Conservation (phyloP, 2,329 filamentous ascomycete genomes). For the Ilyonectria mors-panacis region DNA sequence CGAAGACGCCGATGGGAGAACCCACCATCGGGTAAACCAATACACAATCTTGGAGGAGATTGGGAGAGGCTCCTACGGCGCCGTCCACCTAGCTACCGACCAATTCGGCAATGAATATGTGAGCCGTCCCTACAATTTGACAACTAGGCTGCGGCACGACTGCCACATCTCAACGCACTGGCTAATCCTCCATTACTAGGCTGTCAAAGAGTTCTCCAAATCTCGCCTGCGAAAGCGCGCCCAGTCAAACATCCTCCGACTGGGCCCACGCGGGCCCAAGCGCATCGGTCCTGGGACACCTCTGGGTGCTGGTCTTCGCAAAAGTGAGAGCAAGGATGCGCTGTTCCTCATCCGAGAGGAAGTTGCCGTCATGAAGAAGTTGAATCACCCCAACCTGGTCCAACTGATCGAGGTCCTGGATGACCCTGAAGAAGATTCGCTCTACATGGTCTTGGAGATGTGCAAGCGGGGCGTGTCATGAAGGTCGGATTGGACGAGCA, state of each 20-base stretch:
- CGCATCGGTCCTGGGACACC: slow-evolving; percentile 46
- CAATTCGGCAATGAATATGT: slow-evolving; percentile 96
- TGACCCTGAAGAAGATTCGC: slow-evolving; percentile 93
- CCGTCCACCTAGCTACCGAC: slow-evolving; percentile 91
- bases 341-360: slow-evolving; percentile 94
- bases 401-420: slow-evolving; percentile 94
- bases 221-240: slow-evolving; percentile 88
- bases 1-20: slow-evolving; percentile 84
- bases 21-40: slow-evolving; percentile 92
- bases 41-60: slow-evolving; percentile 96
- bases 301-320: slow-evolving; percentile 48
- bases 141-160: neutral
- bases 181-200: slow-evolving; percentile 66
- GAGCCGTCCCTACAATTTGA: slow-evolving; percentile 55
- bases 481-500: slow-evolving; percentile 90
- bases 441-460: slow-evolving; percentile 99
- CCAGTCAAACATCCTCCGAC: slow-evolving; percentile 86
- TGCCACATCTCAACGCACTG: slow-evolving; percentile 1
- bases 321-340: slow-evolving; percentile 76
- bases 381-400: slow-evolving; percentile 95
- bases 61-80: slow-evolving; percentile 94
- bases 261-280: slow-evolving; percentile 57
- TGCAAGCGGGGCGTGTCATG: slow-evolving; percentile 99
- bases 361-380: slow-evolving; percentile 99
- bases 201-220: slow-evolving; percentile 98